Evolutionary conservation across 352 stramenopile species (phyloP), one percentile per base, ranked within the genome.

Genomic region (Phytophthora brassicae): DNA sequence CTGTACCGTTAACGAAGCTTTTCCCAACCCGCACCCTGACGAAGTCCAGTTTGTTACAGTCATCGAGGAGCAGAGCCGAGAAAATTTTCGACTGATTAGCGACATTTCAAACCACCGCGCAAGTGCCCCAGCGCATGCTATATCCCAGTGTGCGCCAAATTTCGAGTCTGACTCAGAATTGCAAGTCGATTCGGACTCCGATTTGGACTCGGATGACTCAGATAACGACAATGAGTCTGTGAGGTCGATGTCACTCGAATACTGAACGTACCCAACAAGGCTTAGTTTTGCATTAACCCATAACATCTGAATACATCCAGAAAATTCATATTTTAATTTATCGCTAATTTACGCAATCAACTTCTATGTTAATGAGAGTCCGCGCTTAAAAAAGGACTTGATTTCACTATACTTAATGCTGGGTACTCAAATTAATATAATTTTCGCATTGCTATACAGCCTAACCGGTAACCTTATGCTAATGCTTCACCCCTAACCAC

Each of bases 101-200:
- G 42, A 54, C 22, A 61, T 61, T 54, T 61, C 41, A 11, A 51
- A 52, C 20, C 52, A 28, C 22, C 33, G 52, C 1, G 41, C 41
- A 7, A 7, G 19, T 8, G 39, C 28, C 13, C 41, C 52, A 26
- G 9, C 4, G 1, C 52, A 45, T 28, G 28, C 41, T 19, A 5
- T 16, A 11, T 11, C 20, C 24, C 41, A 47, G 9, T 6, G 8
- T 3, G 19, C 20, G 4, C 28, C 28, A 11, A 14, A 24, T 28
- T 55, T 55, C 28, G 17, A 54, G 33, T 48, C 14, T 31, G 26
- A 31, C 8, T 8, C 26, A 4, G 26, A 31, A 9, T 31, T 31
- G 26, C 26, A 31, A 31, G 26, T 31, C 9, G 31, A 54, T 13
- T 36, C 31, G 6, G 33, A 55, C 7, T 38, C 31, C 4, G 31